Evolutionary conservation across 345 rosid species (phyloP), one percentile per base, ranked within the genome.

Genomic region (Populus simonii): DNA sequence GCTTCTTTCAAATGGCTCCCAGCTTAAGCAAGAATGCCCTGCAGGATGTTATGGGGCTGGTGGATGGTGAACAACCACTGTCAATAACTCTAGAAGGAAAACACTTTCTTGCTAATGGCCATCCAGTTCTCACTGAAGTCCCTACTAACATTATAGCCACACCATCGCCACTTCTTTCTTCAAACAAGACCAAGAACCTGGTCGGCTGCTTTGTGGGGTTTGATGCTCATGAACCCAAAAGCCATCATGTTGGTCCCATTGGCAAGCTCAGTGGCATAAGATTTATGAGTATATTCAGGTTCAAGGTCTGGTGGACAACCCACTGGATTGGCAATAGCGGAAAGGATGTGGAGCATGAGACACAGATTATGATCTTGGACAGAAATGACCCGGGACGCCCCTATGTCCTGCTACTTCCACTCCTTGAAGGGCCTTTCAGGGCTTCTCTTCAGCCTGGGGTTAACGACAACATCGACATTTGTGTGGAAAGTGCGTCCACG

Each of bases 271-370:
- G 2, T 1, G 59, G 55, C 4, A 75, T 81, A 1, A 68, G 67
- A 68, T 78, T 85, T 89, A 91, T 92, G 96, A 92, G 99, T 85
- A 92, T 95, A 25, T 93, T 95, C 94, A 83, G 96, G 85, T 93
- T 95, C 92, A 92, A 95, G 83, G 92, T 91, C 62, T 93, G 98
- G 97, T 93, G 99, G 99, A 91, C 94, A 0, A 93, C 97, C 68
- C 97, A 91, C 53, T 95, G 98, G 98, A 89, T 89, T 38, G 98
- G 94, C 5, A 84, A 89, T 12, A 90, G 80, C 11, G 98, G 98
- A 4, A 3, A 79, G 10, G 97, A 94, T 78, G 80, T 92, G 31
- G 97, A 94, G 67, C 74, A 78, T 49, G 98, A 94, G 87, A 94
- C 98, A 23, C 97, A 92, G 74, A 86, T 92, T 72, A 79, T 90